phyloP scores from a whole-genome alignment of 2,329 filamentous ascomycete genomes.

The Neospermospora avenae region DNA sequence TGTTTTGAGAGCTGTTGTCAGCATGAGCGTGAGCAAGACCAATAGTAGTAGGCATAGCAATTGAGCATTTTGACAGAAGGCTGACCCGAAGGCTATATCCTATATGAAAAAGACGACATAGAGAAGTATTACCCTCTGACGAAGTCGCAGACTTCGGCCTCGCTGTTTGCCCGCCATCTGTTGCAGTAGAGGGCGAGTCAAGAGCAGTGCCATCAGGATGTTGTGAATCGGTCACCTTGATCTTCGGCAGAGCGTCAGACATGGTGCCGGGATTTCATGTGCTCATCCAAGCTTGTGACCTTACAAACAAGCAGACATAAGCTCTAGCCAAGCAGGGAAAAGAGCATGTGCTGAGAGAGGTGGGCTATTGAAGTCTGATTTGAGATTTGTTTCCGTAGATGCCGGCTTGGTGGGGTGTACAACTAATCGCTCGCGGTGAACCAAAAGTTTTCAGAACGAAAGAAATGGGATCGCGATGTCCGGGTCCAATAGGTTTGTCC shows the following conservation, averaged over 20 bases:
- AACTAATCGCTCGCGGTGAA: background rate
- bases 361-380: constrained; percentile 17
- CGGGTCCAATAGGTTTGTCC: background rate
- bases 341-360: constrained; percentile 10
- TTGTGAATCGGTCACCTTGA: constrained; percentile 31
- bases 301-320: background rate
- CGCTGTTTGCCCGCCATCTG: constrained; percentile 28
- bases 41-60: constrained; percentile 20
- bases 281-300: constrained; percentile 17
- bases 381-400: constrained; percentile 2
- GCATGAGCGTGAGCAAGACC: constrained; percentile 24
- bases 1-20: constrained; percentile 22
- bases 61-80: constrained; percentile 15
- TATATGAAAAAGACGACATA: constrained; percentile 3
- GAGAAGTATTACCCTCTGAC: constrained; percentile 31
- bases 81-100: background rate
- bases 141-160: constrained; percentile 31
- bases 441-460: background rate
- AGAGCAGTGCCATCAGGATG: constrained; percentile 20
- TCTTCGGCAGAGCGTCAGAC: constrained; percentile 33
- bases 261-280: constrained; percentile 29
- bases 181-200: constrained; percentile 30
- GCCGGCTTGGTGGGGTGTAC: background rate
- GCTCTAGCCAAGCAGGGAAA: constrained; percentile 11
- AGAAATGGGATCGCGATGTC: background rate